Evolutionary conservation across 2,329 filamentous ascomycete species (phyloP), one percentile per base, ranked within the genome.

Genomic region (Pyrenochaeta sp.): DNA sequence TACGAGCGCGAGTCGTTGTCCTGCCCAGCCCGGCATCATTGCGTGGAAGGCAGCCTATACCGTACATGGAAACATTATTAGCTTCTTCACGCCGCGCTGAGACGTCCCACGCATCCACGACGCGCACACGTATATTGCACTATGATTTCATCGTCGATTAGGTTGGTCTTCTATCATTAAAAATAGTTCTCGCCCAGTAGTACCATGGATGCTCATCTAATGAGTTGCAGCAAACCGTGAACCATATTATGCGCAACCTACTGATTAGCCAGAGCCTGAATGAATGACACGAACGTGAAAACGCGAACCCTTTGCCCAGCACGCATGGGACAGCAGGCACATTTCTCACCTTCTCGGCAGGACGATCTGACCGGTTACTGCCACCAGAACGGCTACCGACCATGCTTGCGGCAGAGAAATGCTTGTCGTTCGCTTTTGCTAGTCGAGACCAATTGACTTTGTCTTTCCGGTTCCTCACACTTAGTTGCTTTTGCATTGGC

Each of bases 101-200:
- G 67, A 73, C 69, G 63, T 71, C 69, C 60, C 63, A 67, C 64
- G 68, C 66, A 64, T 65, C 46, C 51, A 54, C 51, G 57, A 71
- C 68, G 63, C 68, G 63, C 68, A 67, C 66, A 63, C 63, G 62
- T 59, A 56, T 59, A 60, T 64, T 45, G 60, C 64, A 64, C 54
- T 60, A 68, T 58, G 46, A 49, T 50, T 61, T 42, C 57, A 63
- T 65, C 60, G 60, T 63, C 55, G 52, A 67, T 62, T 50, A 53
- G 51, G 58, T 58, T 66, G 56, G 66, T 61, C 60, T 54, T 60
- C 59, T 60, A 46, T 37, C 60, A 63, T 54, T 53, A 63, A 66
- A 51, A 55, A 65, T 56, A 54, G 32, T 56, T 47, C 45, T 53
- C 58, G 61, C 61, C 61, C 63, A 66, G 56, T 52, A 58, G 35